Evolutionary conservation across 2,329 filamentous ascomycete species (phyloP), one percentile per base, ranked within the genome.

Genomic region (Orbilia blumenaviensis): DNA sequence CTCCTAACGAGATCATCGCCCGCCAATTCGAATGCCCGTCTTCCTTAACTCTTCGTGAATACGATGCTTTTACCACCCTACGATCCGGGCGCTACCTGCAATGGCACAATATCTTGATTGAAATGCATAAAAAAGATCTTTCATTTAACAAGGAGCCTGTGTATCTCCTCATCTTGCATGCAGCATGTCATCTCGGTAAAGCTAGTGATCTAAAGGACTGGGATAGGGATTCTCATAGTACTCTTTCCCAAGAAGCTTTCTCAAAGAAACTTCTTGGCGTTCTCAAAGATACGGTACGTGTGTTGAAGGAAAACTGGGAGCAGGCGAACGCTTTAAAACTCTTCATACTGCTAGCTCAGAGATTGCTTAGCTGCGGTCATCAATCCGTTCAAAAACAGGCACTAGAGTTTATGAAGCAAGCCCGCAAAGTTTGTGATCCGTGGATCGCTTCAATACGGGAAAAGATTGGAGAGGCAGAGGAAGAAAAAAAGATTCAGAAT

Each of bases 101-200:
- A 52, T 90, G 88, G 86, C 79, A 83, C 12, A 90, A 89, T 64
- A 85, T 90, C 1, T 80, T 89, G 0, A 78, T 83, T 0, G 86
- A 90, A 78, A 80, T 90, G 2, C 80, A 81, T 0, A 81, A 83
- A 0, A 84, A 85, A 0, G 82, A 82, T 1, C 58, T 90, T 0
- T 85, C 88, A 41, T 86, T 88, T 42, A 86, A 85, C 6, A 85
- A 86, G 42, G 72, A 82, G 0, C 85, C 87, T 27, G 86, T 86
- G 0, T 81, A 81, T 3, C 77, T 85, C 1, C 79, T 89, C 0
- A 61, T 89, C 0, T 78, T 84, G 2, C 88, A 90, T 73, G 82
- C 84, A 0, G 82, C 84, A n/a, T 83, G 84, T 68, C 85, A 89
- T 80, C 82, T 83, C 1, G 86, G 88, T 0, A 82, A 83, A 1